Percentiles rank a stretch among this genome's conserved stretches.
Conservation (phyloP, 1,139 yeast genomes). For the Zygoascus hellenicus region DNA sequence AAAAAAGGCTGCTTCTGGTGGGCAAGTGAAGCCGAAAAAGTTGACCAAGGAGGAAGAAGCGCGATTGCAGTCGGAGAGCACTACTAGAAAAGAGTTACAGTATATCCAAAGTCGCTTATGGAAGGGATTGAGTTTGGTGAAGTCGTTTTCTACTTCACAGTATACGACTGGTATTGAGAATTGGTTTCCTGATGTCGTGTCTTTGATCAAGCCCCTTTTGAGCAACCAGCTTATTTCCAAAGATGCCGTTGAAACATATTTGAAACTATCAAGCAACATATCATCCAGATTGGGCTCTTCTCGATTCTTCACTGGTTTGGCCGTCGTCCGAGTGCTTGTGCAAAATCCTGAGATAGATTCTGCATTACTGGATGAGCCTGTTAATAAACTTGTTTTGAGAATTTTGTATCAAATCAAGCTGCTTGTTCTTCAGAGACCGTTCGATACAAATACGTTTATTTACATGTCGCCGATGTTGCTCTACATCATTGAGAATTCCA, state of each 20-base stretch:
- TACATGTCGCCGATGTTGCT: slow-evolving; percentile 71
- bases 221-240: slow-evolving; percentile 32
- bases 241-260: slow-evolving; percentile 29
- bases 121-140: slow-evolving; percentile 50
- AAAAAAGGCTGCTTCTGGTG: slow-evolving; percentile 36
- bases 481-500: slow-evolving; percentile 37
- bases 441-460: slow-evolving; percentile 62
- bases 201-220: slow-evolving; percentile 30
- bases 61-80: slow-evolving; percentile 56
- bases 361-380: slow-evolving; percentile 41
- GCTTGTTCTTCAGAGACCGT: slow-evolving; percentile 63
- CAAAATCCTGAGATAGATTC: not conserved
- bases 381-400: slow-evolving; percentile 52
- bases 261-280: slow-evolving; percentile 31
- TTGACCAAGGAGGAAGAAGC: slow-evolving; percentile 74
- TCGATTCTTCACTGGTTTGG: slow-evolving; percentile 57
- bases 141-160: slow-evolving; percentile 44
- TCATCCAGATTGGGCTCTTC: slow-evolving; percentile 46
- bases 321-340: slow-evolving; percentile 49
- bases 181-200: slow-evolving; percentile 70
- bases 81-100: slow-evolving; percentile 46
- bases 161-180: slow-evolving; percentile 62
- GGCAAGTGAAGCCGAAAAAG: slow-evolving; percentile 40
- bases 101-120: slow-evolving; percentile 37
- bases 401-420: slow-evolving; percentile 72